Evolutionary conservation across 345 rosid species (phyloP).

Genomic region (Eucalyptus pauciflora): DNA sequence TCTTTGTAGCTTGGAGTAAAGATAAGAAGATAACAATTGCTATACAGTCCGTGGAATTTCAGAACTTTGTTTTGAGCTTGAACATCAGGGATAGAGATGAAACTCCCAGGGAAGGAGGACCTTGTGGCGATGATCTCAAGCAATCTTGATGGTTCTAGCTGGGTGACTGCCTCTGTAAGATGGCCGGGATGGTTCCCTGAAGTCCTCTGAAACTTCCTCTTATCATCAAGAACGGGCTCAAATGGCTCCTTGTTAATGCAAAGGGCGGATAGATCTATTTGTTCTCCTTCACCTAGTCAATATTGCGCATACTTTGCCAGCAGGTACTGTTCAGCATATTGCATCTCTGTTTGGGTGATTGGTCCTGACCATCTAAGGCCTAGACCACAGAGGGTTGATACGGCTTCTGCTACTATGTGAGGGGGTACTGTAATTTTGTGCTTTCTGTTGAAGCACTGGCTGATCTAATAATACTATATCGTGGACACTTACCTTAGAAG

Average conservation of each 20-base stretch:
- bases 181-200: constrained; percentile 22
- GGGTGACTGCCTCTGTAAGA: constrained; percentile 24
- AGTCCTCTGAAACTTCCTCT: constrained; percentile 23
- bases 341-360: constrained; percentile 48
- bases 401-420: constrained; percentile 60
- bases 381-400: constrained; percentile 45
- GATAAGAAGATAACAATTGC: constrained; percentile 40
- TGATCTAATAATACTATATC: neutral
- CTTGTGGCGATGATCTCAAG: constrained; percentile 49
- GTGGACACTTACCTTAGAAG: neutral
- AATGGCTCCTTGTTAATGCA: constrained; percentile 34
- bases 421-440: constrained; percentile 40
- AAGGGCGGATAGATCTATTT: constrained; percentile 36
- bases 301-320: constrained; percentile 55
- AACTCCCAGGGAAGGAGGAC: constrained; percentile 56
- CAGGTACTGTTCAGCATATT: constrained; percentile 48
- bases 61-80: constrained; percentile 49
- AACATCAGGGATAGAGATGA: constrained; percentile 58
- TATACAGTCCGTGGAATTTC: constrained; percentile 43
- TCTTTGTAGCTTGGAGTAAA: constrained; percentile 55
- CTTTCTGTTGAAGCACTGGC: constrained; percentile 25
- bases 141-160: constrained; percentile 47
- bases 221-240: constrained; percentile 19
- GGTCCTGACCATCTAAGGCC: constrained; percentile 64
- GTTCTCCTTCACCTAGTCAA: constrained; percentile 38